Evolutionary conservation across 1,139 yeast species (phyloP), one percentile per base, ranked within the genome.

Genomic region (Pichia sp.): DNA sequence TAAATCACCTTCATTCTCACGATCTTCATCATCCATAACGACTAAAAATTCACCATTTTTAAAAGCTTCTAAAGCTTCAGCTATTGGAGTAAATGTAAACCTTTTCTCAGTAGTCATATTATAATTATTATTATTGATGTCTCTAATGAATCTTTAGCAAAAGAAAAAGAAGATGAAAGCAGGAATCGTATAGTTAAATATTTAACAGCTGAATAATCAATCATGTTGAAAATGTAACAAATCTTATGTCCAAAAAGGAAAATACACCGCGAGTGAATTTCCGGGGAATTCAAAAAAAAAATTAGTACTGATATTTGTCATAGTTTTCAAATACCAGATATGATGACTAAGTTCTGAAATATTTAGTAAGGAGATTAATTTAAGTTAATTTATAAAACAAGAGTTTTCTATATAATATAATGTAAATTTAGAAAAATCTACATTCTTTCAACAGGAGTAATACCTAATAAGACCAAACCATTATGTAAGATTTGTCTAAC

Each of bases 371-470:
- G n/a, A n/a, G n/a, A n/a, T n/a, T n/a, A n/a, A n/a, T n/a, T n/a
- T n/a, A n/a, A n/a, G n/a, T n/a, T n/a, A n/a, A n/a, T n/a, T n/a
- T n/a, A n/a, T n/a, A n/a, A n/a, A n/a, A n/a, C n/a, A n/a, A n/a
- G n/a, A n/a, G n/a, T n/a, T n/a, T n/a, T n/a, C n/a, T n/a, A n/a
- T n/a, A n/a, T n/a, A n/a, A n/a, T n/a, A n/a, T n/a, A n/a, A n/a
- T 32, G 15, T 32, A 32, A 11, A 32, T 8, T 18, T 11, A 4
- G 2, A 18, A 32, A 3, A 7, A 16, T 69, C n/a, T 75, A 92
- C 98, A 92, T 92, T 80, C 99, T 85, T 63, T 92, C 96, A 56
- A 94, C 98, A 26, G 99, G 98, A 47, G 97, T 90, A 66, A 94
- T 77, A 51, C 97, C 96, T 63, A 94, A 74, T 64, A 94, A 73